Base-by-base conservation (phyloP, 106 monocot genomes). In the Platanthera guangdongensis region DNA sequence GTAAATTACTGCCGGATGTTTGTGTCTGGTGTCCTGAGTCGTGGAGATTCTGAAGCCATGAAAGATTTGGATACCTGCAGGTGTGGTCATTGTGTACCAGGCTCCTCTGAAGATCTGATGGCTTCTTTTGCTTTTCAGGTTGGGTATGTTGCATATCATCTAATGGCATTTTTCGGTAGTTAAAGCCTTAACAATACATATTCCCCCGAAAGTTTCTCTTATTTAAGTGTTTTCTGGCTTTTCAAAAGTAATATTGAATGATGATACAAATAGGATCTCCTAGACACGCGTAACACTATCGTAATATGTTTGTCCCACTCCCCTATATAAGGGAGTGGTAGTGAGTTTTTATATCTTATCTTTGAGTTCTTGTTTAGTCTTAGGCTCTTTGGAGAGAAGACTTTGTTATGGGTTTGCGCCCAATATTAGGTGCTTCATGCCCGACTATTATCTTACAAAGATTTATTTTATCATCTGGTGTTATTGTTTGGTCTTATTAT, bases 61-160 rank as follows among this genome's bases (percentile, higher is more conserved):
- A 59, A 54, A 59, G 21, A 47, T 51, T 45, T 72, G 77, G 74
- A 77, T 22, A 11, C 70, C 32, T 79, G 48, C 69, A 11, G 14
- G 53, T 10, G 52, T 70, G 39, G 25, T 39, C 51, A 74, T 21
- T 75, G 51, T 11, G 46, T 72, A 39, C 57, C 76, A 55, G 18
- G 50, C 73, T 69, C 73, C 67, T 39, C 68, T 52, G 53, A 72
- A 15, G 57, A 16, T 76, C 39, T 22, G 11, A 81, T 84, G 72
- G 84, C 87, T 79, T 87, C 87, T 73, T 52, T 79, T 79, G 76
- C 72, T 74, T 84, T 84, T 72, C 87, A 82, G 87, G 87, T 87
- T 15, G 54, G 78, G 7, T 16, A 13, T 32, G 59, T 71, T 71
- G 54, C 10, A 55, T 12, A 55, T 55, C 55, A 9, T 55, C 13